A percentile compares a stretch with the other conserved stretches of the same genome.
Conservation (phyloP, 106 monocot genomes). For the Hemerocallis citrina region DNA sequence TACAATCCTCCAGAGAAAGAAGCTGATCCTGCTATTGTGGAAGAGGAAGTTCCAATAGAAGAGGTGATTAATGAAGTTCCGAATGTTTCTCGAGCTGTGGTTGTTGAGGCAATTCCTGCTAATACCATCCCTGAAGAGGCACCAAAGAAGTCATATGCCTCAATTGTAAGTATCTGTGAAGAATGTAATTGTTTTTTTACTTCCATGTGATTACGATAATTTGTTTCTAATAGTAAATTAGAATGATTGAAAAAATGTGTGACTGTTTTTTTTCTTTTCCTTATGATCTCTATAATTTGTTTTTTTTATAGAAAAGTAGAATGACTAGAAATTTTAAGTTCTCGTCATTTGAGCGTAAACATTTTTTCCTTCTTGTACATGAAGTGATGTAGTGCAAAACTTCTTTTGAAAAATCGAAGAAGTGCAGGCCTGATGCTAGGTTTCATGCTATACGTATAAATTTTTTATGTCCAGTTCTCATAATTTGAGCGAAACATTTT, state of each 20-base stretch:
- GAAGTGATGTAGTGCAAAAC: neutral
- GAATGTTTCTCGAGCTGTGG: conserved; percentile 5
- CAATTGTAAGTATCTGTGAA: conserved; percentile 62
- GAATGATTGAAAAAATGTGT: neutral
- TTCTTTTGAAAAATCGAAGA: neutral
- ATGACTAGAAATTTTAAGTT: neutral
- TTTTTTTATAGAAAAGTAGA: neutral
- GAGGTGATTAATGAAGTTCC: conserved; percentile 69
- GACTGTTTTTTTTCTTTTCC: too few species aligned
- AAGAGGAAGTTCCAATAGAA: conserved; percentile 41
- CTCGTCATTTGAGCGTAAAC: neutral
- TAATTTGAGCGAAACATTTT: neutral
- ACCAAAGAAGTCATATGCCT: conserved; percentile 93
- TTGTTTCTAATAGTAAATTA: neutral
- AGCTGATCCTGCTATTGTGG: conserved; percentile 29
- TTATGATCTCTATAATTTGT: too few species aligned
- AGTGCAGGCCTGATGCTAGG: neutral
- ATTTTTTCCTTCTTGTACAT: neutral
- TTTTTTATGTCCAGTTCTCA: too few species aligned
- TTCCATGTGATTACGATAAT: neutral
- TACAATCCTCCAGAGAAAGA: conserved; percentile 44
- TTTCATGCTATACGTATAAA: too few species aligned
- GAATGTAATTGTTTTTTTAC: neutral
- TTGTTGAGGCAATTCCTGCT: conserved; percentile 9
- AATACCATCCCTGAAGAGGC: conserved; percentile 31